Evolutionary conservation across 257 asterid species (phyloP), one percentile per base, ranked within the genome.

Genomic region (Solanum piurae): DNA sequence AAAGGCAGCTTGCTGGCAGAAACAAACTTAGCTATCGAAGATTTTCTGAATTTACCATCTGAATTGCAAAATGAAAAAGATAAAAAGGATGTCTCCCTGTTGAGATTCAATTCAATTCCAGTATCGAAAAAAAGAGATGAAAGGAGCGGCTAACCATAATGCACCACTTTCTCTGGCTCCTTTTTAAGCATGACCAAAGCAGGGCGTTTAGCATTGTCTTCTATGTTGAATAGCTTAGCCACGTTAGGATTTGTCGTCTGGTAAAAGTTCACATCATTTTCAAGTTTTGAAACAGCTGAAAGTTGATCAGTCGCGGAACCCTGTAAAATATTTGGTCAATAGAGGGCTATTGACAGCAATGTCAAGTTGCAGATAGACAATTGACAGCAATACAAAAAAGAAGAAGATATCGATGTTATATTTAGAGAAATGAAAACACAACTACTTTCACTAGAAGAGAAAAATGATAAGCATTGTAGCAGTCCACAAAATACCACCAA

Each of bases 1-100:
- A 97, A 85, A 76, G 99, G 98, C 88, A 95, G 93, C 94, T 96
- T 97, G 94, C 94, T 97, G 89, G 95, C 93, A 64, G 93, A 91
- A 89, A 97, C 92, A 94, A 97, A 97, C 88, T 94, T 94, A 83
- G 93, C 90, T 86, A 96, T 94, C 74, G 79, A 92, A 60, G 93
- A 89, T 91, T 92, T 95, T 87, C 88, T 89, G 18, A 96, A 95
- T 68, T 93, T 88, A 71, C 98, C 99, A 84, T 91, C 99, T 97
- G 93, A 87, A 91, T 20, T 37, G 71, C 25, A 84, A 64, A 36
- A 38, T 29, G 68, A 55, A 55, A 88, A 13, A 27, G 12, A 20
- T 31, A 16, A 55, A 9, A 44, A 52, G 31, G 40, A 46, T 80
- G 60, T 80, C 42, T 80, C 85, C 68, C 34, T 27, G 27, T 10